Evolutionary conservation across 208 protist species (phyloP).

Genomic region (Acanthamoeba culbertsoni): DNA sequence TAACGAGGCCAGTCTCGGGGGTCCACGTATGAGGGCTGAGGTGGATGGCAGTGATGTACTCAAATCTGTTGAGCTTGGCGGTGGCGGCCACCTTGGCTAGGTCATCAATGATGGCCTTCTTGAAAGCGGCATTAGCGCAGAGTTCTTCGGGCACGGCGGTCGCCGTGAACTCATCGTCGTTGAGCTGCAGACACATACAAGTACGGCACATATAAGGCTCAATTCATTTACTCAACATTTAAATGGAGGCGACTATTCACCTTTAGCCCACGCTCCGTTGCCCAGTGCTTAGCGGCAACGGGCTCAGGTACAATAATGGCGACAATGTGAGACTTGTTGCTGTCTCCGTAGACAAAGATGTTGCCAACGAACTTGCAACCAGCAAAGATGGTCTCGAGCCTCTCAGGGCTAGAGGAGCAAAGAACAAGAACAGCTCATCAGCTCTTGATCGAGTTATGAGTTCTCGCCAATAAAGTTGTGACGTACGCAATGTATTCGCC

Average conservation of each 20-base stretch:
- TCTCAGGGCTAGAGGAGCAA: conserved; percentile 40
- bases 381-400: conserved; percentile 45
- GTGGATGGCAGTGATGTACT: conserved; percentile 75
- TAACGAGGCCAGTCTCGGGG: conserved; percentile 84
- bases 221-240: too few species aligned
- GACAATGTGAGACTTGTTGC: conserved; percentile 75
- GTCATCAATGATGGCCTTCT: background rate
- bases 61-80: conserved; percentile 77
- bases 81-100: background rate
- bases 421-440: background rate
- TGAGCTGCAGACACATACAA: too few species aligned
- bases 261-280: background rate
- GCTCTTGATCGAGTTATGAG: background rate
- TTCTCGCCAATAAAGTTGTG: background rate
- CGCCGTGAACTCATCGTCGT: too few species aligned
- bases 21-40: conserved; percentile 72
- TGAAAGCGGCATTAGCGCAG: background rate
- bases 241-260: background rate
- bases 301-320: conserved; percentile 80
- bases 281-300: background rate
- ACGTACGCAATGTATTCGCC: conserved; percentile 83
- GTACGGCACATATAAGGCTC: too few species aligned
- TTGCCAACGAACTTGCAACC: conserved; percentile 47
- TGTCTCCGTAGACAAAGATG: conserved; percentile 62
- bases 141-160: too few species aligned